Percentiles rank a stretch among this genome's conserved stretches.
These are phyloP conservation scores for Acanthamoeba lenticulata DNA, from an alignment of 208 protist species.

Conservation along the genomic window DNA sequence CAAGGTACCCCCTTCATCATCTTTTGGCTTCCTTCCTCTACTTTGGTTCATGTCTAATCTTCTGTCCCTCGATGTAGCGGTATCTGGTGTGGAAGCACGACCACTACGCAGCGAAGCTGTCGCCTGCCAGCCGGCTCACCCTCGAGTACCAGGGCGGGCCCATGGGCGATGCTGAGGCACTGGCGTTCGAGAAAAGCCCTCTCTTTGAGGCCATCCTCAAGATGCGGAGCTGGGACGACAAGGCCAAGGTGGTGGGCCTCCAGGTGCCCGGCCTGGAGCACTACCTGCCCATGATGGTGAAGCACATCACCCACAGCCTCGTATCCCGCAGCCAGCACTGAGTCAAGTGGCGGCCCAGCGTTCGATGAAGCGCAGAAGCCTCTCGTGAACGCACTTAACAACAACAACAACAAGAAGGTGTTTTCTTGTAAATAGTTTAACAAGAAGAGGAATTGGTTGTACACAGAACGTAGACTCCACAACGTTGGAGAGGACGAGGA, in stretches of 20 bases:
- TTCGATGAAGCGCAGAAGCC: too few relatives aligned
- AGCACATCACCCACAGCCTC: conserved; percentile 30
- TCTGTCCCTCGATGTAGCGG: background rate
- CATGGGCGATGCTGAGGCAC: conserved; percentile 30
- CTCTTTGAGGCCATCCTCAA: conserved; percentile 57
- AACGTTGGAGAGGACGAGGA: too few relatives aligned
- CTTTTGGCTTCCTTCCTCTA: background rate
- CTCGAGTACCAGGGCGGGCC: conserved; percentile 61
- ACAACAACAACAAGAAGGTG: too few relatives aligned
- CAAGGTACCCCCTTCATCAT: background rate
- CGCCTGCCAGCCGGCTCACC: conserved; percentile 52
- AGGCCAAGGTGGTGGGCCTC: conserved; percentile 61
- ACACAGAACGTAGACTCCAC: too few relatives aligned
- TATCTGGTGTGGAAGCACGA: conserved; percentile 59
- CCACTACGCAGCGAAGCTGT: conserved; percentile 21
- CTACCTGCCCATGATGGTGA: conserved; percentile 43
- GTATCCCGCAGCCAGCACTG: too few relatives aligned
- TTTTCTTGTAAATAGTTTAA: too few relatives aligned
- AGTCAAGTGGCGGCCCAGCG: too few relatives aligned
- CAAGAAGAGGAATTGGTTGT: too few relatives aligned
- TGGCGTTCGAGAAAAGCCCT: conserved; percentile 3
- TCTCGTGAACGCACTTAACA: too few relatives aligned
- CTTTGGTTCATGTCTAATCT: background rate
- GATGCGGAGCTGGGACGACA: conserved; percentile 62
- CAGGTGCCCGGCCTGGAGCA: conserved; percentile 17